Evolutionary conservation across 345 rosid species (phyloP).

Genomic region (Linum lewisii): DNA sequence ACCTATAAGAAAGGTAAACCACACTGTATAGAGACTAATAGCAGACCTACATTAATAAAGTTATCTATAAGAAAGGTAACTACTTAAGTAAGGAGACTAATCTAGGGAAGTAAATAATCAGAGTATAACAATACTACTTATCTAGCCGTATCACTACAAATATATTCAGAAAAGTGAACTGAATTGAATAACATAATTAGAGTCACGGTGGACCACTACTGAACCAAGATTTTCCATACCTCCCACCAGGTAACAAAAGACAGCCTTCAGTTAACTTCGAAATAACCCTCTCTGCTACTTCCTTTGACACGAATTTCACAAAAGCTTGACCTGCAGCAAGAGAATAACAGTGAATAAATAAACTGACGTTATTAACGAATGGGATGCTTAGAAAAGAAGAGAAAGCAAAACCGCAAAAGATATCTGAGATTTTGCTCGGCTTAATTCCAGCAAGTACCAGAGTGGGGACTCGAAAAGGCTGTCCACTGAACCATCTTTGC

Average conservation of each 20-base stretch:
- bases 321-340: constrained; percentile 60
- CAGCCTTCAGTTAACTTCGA: constrained; percentile 47
- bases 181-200: background rate
- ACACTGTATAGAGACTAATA: no score
- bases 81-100: no score
- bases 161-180: no score
- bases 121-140: no score
- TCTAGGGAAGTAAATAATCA: no score
- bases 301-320: constrained; percentile 54
- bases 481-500: constrained; percentile 54
- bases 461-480: constrained; percentile 37
- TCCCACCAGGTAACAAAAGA: constrained; percentile 64
- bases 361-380: background rate
- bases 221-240: constrained; percentile 29
- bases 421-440: no score
- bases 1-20: no score
- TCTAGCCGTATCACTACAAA: no score
- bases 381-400: background rate
- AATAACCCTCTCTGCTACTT: constrained; percentile 45
- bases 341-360: constrained; percentile 7
- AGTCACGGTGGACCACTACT: background rate
- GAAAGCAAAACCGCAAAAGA: background rate
- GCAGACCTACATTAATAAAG: no score
- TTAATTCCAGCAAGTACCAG: constrained; percentile 33
- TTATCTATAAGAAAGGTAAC: no score